Evolutionary conservation across 805 yeast genomes (phyloP).

Genomic region (Torulaspora quercuum): DNA sequence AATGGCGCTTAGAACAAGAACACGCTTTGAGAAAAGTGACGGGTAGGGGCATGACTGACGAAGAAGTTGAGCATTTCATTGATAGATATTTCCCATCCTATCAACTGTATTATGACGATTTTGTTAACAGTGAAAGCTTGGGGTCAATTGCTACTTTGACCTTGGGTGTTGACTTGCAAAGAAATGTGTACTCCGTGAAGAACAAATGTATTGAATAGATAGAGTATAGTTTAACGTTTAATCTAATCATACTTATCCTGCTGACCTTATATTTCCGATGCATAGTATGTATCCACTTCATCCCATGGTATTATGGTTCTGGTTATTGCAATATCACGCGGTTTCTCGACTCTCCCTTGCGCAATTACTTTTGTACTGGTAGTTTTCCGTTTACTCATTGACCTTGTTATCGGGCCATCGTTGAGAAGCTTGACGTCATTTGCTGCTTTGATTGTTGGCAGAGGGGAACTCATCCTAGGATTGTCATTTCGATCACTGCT

Average conservation of each 20-base stretch:
- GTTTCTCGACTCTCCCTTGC: constrained; percentile 9
- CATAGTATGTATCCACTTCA: constrained; percentile 20
- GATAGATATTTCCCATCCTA: constrained; percentile 86
- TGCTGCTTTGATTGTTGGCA: constrained; percentile 1
- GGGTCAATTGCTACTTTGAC: constrained; percentile 33
- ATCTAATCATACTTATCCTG: no score
- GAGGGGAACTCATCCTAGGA: neutral
- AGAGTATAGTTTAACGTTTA: neutral
- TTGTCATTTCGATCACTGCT: neutral
- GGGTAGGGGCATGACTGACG: constrained; percentile 81
- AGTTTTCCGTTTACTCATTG: constrained; percentile 10
- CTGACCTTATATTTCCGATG: constrained; percentile 10
- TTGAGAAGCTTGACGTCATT: constrained; percentile 4
- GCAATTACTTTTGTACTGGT: neutral
- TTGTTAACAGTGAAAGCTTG: constrained; percentile 36
- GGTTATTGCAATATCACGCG: constrained; percentile 10
- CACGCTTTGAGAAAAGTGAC: constrained; percentile 28
- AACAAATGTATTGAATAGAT: constrained; percentile 16
- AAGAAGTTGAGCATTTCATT: constrained; percentile 63
- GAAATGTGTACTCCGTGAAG: constrained; percentile 22
- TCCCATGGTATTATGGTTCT: constrained; percentile 35
- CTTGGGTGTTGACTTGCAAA: constrained; percentile 28
- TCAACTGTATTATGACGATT: constrained; percentile 55
- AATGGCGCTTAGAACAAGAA: constrained; percentile 72
- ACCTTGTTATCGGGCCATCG: constrained; percentile 16